phyloP scores from a whole-genome alignment of 495 filamentous ascomycete genomes.

The Hyaloscypha finlandica region DNA sequence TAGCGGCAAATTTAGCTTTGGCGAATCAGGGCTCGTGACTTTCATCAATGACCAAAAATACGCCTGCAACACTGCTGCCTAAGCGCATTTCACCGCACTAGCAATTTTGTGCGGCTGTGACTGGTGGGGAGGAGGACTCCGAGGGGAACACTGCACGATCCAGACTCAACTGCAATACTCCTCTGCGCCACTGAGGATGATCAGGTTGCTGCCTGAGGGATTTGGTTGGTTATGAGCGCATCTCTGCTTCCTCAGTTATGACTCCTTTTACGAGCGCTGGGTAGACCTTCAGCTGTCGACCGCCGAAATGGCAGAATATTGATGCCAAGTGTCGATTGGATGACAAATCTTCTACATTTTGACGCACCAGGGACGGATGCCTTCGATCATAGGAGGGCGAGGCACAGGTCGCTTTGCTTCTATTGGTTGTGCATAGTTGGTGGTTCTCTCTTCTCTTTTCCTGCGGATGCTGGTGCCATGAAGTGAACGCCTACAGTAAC shows the following conservation, averaged over 20 bases:
- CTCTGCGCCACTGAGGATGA: not conserved
- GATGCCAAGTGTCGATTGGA: not conserved
- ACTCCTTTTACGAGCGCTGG: constrained; percentile 10
- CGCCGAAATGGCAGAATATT: not conserved
- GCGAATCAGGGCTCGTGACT: constrained; percentile 14
- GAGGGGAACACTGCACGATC: not conserved
- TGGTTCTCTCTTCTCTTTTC: not conserved
- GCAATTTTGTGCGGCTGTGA: not conserved
- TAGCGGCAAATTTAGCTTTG: constrained; percentile 7
- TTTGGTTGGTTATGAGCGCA: constrained; percentile 21
- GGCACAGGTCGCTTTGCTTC: not conserved
- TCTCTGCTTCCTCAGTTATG: constrained; percentile 19
- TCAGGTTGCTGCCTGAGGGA: constrained; percentile 27
- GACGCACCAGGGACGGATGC: not conserved
- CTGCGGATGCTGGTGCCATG: not conserved
- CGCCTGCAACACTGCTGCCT: constrained; percentile 13
- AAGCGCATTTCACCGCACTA: constrained; percentile 16
- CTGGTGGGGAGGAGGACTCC: not conserved
- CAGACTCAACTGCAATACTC: not conserved
- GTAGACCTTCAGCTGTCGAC: not conserved
- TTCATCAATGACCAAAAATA: constrained; percentile 22
- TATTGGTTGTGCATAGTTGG: not conserved
- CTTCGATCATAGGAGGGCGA: not conserved
- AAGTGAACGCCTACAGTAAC: not conserved
- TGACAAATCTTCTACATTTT: not conserved